Evolutionary conservation across 805 yeast genomes (phyloP), one percentile per base, ranked within the genome.

Genomic region (Wickerhamomyces subpelliculosus): DNA sequence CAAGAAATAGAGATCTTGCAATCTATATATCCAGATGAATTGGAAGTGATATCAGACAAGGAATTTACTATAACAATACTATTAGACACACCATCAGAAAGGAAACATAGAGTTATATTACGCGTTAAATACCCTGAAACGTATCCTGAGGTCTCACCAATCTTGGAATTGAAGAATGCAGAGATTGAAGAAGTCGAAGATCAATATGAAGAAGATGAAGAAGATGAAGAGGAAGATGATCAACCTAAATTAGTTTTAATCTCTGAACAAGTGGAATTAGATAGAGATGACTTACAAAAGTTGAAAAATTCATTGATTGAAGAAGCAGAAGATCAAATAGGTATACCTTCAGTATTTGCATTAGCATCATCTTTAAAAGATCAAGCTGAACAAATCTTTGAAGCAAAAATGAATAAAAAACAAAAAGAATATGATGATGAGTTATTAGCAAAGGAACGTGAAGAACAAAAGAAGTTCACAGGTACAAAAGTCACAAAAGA

Each of bases 21-120:
- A 55, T 80, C 94, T 14, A 90, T 90, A 39, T 90, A 93, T 57
- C 98, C 97, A 6, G 97, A 90, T 55, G 98, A 90, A 58, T 62
- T 86, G 24, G 62, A 56, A 22, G 34, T 44, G 18, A 49, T 41
- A 16, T 46, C 62, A 27, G 61, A 65, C 2, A 60, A 66, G 7
- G 68, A 68, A 27, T 84, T 76, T 55, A 67, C 75, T 31, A 72
- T 90, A 26, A 65, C 65, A 35, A 48, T 87, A n/a, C 51, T 56
- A 17, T 65, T 89, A 33, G 97, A 90, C 47, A 78, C 90, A 3
- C 68, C 71, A 5, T 69, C 86, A 8, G 77, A 70, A 19, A 65
- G 77, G 30, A 65, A 62, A 17, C 93, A 84, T 52, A 60, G 66
- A 7, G 57, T 86, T 30, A 49, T 64, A 14, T 64, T 87, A 4